Percentiles rank a stretch among this genome's conserved stretches.
Evolutionary conservation across 1,284 basidiomycete genomes (phyloP).

Genomic region (Pyrrhoderma lamaoense): DNA sequence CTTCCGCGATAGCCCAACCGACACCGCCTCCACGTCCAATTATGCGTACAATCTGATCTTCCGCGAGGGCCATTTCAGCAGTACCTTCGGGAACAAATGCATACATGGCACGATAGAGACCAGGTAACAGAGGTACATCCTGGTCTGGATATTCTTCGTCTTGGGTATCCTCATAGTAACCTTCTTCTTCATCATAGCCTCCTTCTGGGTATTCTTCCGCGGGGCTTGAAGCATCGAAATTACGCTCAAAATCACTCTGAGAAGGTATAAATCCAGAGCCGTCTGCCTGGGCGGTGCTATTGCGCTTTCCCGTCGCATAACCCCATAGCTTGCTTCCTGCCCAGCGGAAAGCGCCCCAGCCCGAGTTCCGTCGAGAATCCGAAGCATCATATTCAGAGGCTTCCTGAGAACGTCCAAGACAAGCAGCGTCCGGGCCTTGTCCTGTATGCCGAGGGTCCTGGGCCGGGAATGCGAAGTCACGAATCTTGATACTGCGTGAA

Average conservation of each 20-base stretch:
- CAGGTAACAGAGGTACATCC: conserved; percentile 47
- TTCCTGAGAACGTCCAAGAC: conserved; percentile 30
- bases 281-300: conserved; percentile 9
- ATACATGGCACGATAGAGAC: conserved; percentile 64
- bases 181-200: conserved; percentile 25
- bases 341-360: conserved; percentile 39
- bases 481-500: conserved; percentile 40
- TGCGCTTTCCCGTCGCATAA: conserved; percentile 17
- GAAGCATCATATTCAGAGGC: conserved; percentile 26
- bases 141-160: conserved; percentile 21
- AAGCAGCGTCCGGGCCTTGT: conserved; percentile 45
- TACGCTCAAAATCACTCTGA: conserved; percentile 40
- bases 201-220: conserved; percentile 26
- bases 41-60: conserved; percentile 63
- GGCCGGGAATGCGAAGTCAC: conserved; percentile 52
- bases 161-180: conserved; percentile 28
- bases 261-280: conserved; percentile 29
- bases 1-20: conserved; percentile 63
- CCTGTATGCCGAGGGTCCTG: conserved; percentile 50
- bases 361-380: conserved; percentile 25
- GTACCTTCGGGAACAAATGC: conserved; percentile 65
- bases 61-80: conserved; percentile 66
- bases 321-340: conserved; percentile 25
- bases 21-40: conserved; percentile 59
- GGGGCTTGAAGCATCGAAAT: conserved; percentile 35